These are phyloP conservation scores for Vitis amurensis DNA, from an alignment of 164 flowering plant genomes.

Conservation along the genomic window DNA sequence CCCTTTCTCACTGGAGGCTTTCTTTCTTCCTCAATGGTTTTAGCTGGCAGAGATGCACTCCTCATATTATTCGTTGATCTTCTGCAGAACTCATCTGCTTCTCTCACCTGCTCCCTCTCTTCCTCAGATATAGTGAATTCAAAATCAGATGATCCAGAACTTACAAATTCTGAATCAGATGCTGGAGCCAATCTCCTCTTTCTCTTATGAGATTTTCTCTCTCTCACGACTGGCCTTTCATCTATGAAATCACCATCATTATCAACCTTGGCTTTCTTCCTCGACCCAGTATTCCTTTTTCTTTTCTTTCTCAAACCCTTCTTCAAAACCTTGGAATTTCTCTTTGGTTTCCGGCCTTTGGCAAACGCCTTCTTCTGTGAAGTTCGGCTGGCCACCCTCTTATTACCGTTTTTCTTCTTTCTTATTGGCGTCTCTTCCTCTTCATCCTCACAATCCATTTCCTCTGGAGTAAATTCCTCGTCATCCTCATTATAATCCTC, in stretches of 20 bases:
- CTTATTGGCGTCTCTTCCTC: conserved; percentile 45
- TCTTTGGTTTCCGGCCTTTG: conserved; percentile 32
- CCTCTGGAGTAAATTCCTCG: conserved; percentile 59
- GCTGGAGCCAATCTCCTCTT: conserved; percentile 25
- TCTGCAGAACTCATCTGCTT: conserved; percentile 50
- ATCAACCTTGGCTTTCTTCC: conserved; percentile 27
- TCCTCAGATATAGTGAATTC: conserved; percentile 89
- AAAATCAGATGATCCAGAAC: conserved; percentile 65
- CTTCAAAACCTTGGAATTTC: conserved; percentile 36
- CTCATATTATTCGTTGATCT: conserved; percentile 34
- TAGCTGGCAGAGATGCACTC: conserved; percentile 36
- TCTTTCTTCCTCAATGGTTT: conserved; percentile 26
- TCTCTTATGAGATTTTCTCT: conserved; percentile 20
- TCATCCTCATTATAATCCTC: conserved; percentile 60
- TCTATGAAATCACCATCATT: conserved; percentile 26
- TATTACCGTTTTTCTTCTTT: conserved; percentile 22
- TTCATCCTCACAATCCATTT: conserved; percentile 53
- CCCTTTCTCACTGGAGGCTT: conserved; percentile 52
- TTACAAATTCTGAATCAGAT: conserved; percentile 69
- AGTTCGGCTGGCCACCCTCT: conserved; percentile 20
- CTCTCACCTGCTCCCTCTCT: conserved; percentile 80
- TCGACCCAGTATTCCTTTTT: conserved; percentile 21
- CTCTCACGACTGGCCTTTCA: conserved; percentile 8
- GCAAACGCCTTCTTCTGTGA: conserved; percentile 24
- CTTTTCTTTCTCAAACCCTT: conserved; percentile 36